Percentiles rank a stretch among this genome's conserved stretches.
Evolutionary conservation across 2,329 filamentous ascomycete species (phyloP).

Genomic region (Allantophomopsis lycopodina): DNA sequence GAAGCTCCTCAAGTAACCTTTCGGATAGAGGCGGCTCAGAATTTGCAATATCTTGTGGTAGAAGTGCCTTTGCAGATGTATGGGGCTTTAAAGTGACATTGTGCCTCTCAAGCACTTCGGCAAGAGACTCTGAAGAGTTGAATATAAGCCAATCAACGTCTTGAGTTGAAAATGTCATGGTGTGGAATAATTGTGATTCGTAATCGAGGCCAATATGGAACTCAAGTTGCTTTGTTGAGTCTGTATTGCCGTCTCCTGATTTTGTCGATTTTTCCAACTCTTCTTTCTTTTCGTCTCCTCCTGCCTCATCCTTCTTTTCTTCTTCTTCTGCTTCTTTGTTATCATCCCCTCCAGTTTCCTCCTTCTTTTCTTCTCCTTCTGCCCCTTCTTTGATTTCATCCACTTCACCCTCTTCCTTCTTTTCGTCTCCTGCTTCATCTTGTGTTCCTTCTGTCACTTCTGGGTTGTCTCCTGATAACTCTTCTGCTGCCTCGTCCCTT

Average conservation of each 20-base stretch:
- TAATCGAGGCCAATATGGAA: conserved; percentile 13
- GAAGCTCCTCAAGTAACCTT: not conserved
- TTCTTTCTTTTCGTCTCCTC: not conserved
- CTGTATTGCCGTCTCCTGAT: not conserved
- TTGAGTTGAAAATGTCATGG: conserved; percentile 5
- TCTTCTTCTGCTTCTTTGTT: too few species aligned
- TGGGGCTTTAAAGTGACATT: too few species aligned
- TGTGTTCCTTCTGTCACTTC: conserved; percentile 22
- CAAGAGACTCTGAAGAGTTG: conserved; percentile 4
- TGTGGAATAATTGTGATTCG: conserved; percentile 9
- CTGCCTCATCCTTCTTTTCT: not conserved
- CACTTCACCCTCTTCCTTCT: too few species aligned
- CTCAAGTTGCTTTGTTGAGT: conserved; percentile 7
- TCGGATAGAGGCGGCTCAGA: conserved; percentile 4
- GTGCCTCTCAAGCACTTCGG: not conserved
- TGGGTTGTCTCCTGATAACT: conserved; percentile 15
- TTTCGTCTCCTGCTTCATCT: conserved; percentile 21
- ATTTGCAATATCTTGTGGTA: conserved; percentile 7
- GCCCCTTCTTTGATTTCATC: not conserved
- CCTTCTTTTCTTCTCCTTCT: not conserved
- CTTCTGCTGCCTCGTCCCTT: conserved; percentile 9
- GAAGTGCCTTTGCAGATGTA: conserved; percentile 1
- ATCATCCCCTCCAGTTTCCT: not conserved
- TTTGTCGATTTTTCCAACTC: not conserved
- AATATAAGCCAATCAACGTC: conserved; percentile 10